Percentiles rank a stretch among this genome's conserved stretches.
These are phyloP conservation scores for Melampsora larici-populina DNA, from an alignment of 1,284 basidiomycete genomes.

Conservation along the genomic window DNA sequence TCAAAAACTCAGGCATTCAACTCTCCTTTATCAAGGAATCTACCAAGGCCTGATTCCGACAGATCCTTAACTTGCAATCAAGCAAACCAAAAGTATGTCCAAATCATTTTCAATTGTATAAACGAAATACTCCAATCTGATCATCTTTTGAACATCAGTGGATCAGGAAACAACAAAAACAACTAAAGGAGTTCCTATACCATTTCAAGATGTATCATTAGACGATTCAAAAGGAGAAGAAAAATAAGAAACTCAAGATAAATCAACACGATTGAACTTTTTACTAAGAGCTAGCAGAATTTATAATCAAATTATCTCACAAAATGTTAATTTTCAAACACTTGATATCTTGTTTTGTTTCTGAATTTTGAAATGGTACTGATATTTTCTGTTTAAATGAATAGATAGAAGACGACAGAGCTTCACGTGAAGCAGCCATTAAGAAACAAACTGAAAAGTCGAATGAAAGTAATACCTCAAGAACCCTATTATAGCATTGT, in stretches of 20 bases:
- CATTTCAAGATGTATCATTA: conserved; percentile 11
- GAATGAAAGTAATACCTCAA: background rate
- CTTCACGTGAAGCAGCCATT: conserved; percentile 21
- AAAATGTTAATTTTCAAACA: conserved; percentile 35
- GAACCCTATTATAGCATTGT: too few relatives aligned
- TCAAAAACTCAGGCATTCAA: too few relatives aligned
- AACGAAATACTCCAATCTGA: too few relatives aligned
- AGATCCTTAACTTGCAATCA: too few relatives aligned
- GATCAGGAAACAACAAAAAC: background rate
- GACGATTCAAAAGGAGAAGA: conserved; percentile 27
- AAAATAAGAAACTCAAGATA: conserved; percentile 24
- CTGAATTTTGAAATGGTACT: background rate
- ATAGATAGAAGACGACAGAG: conserved; percentile 34
- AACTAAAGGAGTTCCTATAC: background rate
- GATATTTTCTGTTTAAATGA: background rate
- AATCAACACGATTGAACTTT: conserved; percentile 35
- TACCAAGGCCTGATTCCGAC: too few relatives aligned
- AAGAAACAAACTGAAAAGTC: conserved; percentile 25
- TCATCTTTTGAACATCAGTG: background rate
- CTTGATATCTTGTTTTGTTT: too few relatives aligned
- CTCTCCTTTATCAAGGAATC: too few relatives aligned
- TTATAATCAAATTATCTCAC: conserved; percentile 41
- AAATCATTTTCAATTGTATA: too few relatives aligned
- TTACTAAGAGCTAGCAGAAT: conserved; percentile 37
- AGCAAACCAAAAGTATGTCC: too few relatives aligned